Evolutionary conservation across 257 asterid species (phyloP).

Genomic region (Anisodus tanguticus): DNA sequence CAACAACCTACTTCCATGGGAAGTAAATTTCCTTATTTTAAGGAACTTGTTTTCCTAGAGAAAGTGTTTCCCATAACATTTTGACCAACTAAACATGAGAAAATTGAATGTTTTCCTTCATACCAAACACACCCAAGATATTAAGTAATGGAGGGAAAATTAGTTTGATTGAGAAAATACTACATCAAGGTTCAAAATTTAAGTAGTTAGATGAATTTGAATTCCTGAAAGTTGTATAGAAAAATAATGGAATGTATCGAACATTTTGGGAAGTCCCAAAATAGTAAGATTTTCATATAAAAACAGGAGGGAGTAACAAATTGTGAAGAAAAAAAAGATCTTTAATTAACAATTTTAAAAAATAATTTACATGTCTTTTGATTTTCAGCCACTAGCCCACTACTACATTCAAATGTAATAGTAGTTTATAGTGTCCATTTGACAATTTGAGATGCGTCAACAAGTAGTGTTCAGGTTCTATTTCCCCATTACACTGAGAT

Average conservation of each 20-base stretch:
- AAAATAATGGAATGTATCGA: neutral
- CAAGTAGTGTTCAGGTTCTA: neutral
- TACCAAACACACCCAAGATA: too few relatives aligned
- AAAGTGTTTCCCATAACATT: too few relatives aligned
- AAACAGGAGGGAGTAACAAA: neutral
- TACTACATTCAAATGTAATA: neutral
- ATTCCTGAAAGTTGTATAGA: neutral
- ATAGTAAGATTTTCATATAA: neutral
- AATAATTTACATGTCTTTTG: neutral
- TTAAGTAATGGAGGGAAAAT: neutral
- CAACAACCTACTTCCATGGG: too few relatives aligned
- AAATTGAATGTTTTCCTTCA: too few relatives aligned
- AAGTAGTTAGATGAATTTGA: neutral
- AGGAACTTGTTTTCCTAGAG: too few relatives aligned
- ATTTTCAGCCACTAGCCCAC: neutral
- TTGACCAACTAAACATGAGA: too few relatives aligned
- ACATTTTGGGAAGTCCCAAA: conserved; percentile 7
- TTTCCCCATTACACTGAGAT: neutral
- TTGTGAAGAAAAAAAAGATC: neutral
- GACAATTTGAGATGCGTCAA: neutral
- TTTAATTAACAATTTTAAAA: neutral
- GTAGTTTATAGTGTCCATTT: neutral
- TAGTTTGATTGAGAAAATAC: neutral
- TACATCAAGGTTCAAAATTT: conserved; percentile 4
- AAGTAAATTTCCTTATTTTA: too few relatives aligned